These are phyloP conservation scores for Microthlaspi erraticum DNA, from an alignment of 345 rosid genomes.

Conservation along the genomic window DNA sequence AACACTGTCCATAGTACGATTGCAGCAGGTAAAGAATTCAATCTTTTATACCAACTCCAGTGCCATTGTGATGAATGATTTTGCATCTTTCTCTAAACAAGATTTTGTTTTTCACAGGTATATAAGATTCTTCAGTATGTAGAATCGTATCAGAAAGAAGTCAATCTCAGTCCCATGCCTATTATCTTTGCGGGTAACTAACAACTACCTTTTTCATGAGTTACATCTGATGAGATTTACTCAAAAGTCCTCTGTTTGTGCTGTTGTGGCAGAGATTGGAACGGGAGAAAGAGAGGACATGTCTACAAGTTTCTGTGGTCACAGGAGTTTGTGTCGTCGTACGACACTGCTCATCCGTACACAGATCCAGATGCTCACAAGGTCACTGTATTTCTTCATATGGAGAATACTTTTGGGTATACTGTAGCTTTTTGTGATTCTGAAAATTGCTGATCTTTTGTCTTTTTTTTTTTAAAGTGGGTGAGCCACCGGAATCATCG, in stretches of 20 bases:
- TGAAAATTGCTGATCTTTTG: slow-evolving; percentile 22
- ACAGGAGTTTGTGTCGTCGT: slow-evolving; percentile 92
- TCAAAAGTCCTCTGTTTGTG: slow-evolving; percentile 23
- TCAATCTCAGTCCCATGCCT: slow-evolving; percentile 69
- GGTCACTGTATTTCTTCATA: slow-evolving; percentile 55
- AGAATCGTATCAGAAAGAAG: slow-evolving; percentile 80
- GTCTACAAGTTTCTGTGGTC: slow-evolving; percentile 94
- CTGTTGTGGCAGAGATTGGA: slow-evolving; percentile 76
- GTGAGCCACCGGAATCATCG: slow-evolving; percentile 95
- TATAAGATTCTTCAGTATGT: slow-evolving; percentile 83
- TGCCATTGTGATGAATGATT: neutral
- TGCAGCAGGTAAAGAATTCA: slow-evolving; percentile 59
- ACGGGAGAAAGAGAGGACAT: slow-evolving; percentile 95
- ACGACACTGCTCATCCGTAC: slow-evolving; percentile 92
- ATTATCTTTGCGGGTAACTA: slow-evolving; percentile 87
- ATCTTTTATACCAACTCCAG: neutral
- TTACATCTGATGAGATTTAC: neutral
- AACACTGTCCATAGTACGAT: slow-evolving; percentile 68
- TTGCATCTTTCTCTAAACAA: neutral
- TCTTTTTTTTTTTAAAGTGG: slow-evolving; percentile 65
- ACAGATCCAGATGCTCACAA: slow-evolving; percentile 97
- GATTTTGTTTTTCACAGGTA: slow-evolving; percentile 51
- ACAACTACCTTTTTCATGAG: slow-evolving; percentile 15
- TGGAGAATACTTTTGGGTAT: slow-evolving; percentile 47
- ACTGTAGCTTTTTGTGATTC: slow-evolving; percentile 39